Evolutionary conservation across 495 filamentous ascomycete genomes (phyloP).

Genomic region (Lasiosphaeria hispida): DNA sequence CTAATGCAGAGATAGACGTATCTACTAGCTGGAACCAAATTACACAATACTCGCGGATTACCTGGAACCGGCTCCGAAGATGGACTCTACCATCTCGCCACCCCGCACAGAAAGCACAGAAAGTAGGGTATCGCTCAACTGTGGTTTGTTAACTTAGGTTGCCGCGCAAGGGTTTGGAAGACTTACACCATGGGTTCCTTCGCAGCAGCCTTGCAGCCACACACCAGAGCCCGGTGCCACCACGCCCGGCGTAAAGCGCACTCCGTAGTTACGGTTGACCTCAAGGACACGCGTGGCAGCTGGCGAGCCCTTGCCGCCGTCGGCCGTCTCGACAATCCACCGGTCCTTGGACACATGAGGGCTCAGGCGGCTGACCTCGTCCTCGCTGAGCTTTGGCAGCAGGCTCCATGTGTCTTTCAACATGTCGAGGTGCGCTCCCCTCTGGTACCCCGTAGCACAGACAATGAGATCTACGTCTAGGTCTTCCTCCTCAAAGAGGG

Average conservation of each 20-base stretch:
- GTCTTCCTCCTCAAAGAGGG: constrained; percentile 43
- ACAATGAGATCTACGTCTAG: constrained; percentile 79
- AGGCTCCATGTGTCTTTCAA: constrained; percentile 62
- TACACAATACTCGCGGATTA: constrained; percentile 1
- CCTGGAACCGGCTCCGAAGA: constrained; percentile 52
- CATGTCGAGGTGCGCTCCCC: constrained; percentile 77
- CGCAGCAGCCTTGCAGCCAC: constrained; percentile 94
- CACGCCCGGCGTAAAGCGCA: constrained; percentile 62
- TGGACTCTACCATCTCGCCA: constrained; percentile 71
- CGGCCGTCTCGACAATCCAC: constrained; percentile 31
- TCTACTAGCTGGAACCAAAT: not conserved
- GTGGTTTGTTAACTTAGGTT: constrained; percentile 6
- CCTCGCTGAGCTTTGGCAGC: constrained; percentile 47
- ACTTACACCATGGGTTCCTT: constrained; percentile 85
- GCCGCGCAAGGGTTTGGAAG: not conserved
- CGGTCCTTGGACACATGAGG: constrained; percentile 22
- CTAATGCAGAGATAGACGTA: constrained; percentile 1
- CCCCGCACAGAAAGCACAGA: constrained; percentile 70
- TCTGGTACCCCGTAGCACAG: constrained; percentile 81
- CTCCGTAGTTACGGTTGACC: constrained; percentile 65
- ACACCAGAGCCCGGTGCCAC: constrained; percentile 70
- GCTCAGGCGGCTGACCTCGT: not conserved
- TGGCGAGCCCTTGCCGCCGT: constrained; percentile 8
- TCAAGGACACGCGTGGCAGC: constrained; percentile 26
- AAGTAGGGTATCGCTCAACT: constrained; percentile 74